Evolutionary conservation across 2,329 filamentous ascomycete species (phyloP).

Genomic region (Alternaria arborescens): DNA sequence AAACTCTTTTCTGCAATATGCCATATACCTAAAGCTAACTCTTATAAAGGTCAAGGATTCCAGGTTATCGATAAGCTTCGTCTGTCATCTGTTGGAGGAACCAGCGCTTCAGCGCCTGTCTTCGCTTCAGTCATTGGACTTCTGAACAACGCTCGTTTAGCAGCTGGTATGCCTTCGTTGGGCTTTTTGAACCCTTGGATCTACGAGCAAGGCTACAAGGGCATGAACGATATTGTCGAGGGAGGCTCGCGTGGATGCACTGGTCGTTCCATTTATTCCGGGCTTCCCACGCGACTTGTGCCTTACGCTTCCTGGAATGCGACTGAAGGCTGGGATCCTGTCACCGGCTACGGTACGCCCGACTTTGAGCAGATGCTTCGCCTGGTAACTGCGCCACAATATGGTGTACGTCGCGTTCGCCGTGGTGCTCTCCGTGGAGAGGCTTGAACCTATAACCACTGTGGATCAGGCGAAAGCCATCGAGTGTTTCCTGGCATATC

Average conservation of each 20-base stretch:
- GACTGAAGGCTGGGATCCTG: slow-evolving; percentile 60
- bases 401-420: slow-evolving; percentile 25
- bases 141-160: slow-evolving; percentile 51
- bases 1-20: too few species aligned
- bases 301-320: slow-evolving; percentile 62
- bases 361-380: slow-evolving; percentile 47
- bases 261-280: slow-evolving; percentile 50
- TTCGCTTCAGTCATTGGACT: slow-evolving; percentile 50
- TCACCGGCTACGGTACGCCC: slow-evolving; percentile 55
- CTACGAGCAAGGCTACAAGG: slow-evolving; percentile 53
- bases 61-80: slow-evolving; percentile 47
- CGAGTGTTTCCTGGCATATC: background rate
- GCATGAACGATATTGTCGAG: slow-evolving; percentile 59
- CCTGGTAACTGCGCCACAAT: slow-evolving; percentile 27
- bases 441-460: background rate
- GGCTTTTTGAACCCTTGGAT: slow-evolving; percentile 55
- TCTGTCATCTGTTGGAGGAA: slow-evolving; percentile 47
- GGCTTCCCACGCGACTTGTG: slow-evolving; percentile 51
- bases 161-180: slow-evolving; percentile 44
- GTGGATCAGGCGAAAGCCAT: background rate
- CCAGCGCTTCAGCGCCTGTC: slow-evolving; percentile 51
- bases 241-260: slow-evolving; percentile 59
- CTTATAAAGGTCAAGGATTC: slow-evolving; percentile 35
- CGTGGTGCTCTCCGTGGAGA: slow-evolving; percentile 8
- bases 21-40: too few species aligned